Base-by-base conservation (phyloP, 2,329 filamentous ascomycete species). In the Colletotrichum higginsianum region DNA sequence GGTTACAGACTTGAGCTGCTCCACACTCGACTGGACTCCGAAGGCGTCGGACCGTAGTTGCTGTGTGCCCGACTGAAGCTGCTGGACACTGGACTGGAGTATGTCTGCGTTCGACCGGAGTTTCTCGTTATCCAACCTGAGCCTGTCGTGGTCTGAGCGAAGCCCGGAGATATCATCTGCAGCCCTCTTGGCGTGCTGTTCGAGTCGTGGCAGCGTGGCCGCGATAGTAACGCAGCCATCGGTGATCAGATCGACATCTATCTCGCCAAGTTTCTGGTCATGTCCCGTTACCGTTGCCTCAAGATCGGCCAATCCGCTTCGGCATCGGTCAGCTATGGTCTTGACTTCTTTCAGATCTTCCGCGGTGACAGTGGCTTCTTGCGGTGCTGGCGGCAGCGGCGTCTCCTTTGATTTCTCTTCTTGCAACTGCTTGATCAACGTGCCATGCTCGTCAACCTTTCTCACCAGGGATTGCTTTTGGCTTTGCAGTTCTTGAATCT, bases 161-260 rank as follows among this genome's bases (percentile, higher is more conserved):
- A 69, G 35, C 3, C 4, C 15, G 15, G 35, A 13, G 18, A 70
- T 18, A 21, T 61, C 67, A 13, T 55, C 40, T 16, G 42, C 46
- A 18, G 55, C 55, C 21, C 58, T 57, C 26, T 61, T 65, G 18
- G 42, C 26, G 11, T 38, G 53, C 50, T 66, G 44, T 21, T 72
- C 50, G 9, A 72, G 40, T 18, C 49, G 52, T 15, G 67, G 71
- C n/a, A 74, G 57, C 35, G 56, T 64, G 4, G 60, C 50, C 26
- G 21, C 35, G 21, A 67, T 49, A 18, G 47, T 57, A 26, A 26
- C 47, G 35, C 67, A 71, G 35, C 58, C 64, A 9, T 68, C 56
- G 61, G 40, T 67, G 38, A 62, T 63, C n/a, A 66, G 52, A 3
- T 55, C 65, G 44, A 61, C 35, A 38, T 73, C 72, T 26, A 72